Conservation (phyloP, 1,284 basidiomycete species). For the Tetrapyrgos nigripes region DNA sequence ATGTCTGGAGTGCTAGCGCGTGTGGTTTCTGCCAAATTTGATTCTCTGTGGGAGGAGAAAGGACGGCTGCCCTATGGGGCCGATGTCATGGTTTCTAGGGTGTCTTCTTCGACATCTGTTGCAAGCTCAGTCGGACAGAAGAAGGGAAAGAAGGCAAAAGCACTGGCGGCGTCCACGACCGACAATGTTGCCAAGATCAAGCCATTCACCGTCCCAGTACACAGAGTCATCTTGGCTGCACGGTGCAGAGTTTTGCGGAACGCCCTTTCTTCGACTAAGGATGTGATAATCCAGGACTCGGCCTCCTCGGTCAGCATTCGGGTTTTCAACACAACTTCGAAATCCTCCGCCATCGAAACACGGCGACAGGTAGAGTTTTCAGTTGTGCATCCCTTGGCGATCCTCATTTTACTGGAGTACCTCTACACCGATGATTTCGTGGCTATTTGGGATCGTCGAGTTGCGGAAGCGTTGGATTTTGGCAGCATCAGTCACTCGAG, state of each 20-base stretch:
- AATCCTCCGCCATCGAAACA: conserved; percentile 20
- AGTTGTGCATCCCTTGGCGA: conserved; percentile 67
- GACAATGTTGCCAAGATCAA: background rate
- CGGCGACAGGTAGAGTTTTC: conserved; percentile 43
- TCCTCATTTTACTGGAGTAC: conserved; percentile 85
- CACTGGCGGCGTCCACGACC: background rate
- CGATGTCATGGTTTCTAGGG: conserved; percentile 62
- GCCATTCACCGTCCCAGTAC: conserved; percentile 59
- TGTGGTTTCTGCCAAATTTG: conserved; percentile 11
- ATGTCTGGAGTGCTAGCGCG: conserved; percentile 44
- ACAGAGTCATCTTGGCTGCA: conserved; percentile 69
- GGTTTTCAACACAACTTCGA: conserved; percentile 12
- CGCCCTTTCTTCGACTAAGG: conserved; percentile 45
- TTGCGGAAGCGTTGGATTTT: conserved; percentile 54
- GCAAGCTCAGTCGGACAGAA: conserved; percentile 28
- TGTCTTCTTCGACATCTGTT: conserved; percentile 17
- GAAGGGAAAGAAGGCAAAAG: conserved; percentile 16
- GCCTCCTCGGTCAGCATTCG: conserved; percentile 39
- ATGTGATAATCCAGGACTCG: conserved; percentile 33
- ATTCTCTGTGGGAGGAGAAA: background rate
- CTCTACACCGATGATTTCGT: conserved; percentile 88
- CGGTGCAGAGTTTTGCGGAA: conserved; percentile 59
- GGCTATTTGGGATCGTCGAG: conserved; percentile 86
- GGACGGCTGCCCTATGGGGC: conserved; percentile 54
- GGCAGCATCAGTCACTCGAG: conserved; percentile 31